A percentile compares a stretch with the other conserved stretches of the same genome.
These are phyloP conservation scores for Verticillium dahliae DNA, from an alignment of 2,329 filamentous ascomycete genomes.

Conservation along the genomic window DNA sequence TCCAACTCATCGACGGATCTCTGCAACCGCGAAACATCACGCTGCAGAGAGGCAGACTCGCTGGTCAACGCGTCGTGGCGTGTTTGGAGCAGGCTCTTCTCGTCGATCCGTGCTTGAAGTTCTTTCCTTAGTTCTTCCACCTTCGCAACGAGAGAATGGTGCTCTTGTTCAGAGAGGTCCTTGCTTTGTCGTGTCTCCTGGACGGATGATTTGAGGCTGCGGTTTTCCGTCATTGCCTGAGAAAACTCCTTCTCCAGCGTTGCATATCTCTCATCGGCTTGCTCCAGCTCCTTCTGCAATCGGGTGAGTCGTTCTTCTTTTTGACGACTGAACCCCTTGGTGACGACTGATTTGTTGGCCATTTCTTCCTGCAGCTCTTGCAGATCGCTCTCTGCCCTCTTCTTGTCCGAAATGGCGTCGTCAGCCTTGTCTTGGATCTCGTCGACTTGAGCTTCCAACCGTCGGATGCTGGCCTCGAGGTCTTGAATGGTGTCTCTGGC, in stretches of 20 bases:
- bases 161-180: constrained; percentile 20
- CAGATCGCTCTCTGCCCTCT: constrained; percentile 51
- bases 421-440: constrained; percentile 49
- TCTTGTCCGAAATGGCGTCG: constrained; percentile 46
- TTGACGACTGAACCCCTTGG: constrained; percentile 68
- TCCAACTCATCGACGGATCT: constrained; percentile 40
- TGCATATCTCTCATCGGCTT: constrained; percentile 39
- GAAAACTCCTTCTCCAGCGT: constrained; percentile 45
- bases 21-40: constrained; percentile 49
- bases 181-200: constrained; percentile 30
- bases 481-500: constrained; percentile 53
- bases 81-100: constrained; percentile 63
- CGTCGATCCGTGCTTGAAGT: constrained; percentile 50
- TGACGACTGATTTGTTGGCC: constrained; percentile 71
- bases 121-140: constrained; percentile 54
- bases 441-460: constrained; percentile 46
- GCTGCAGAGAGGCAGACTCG: constrained; percentile 62
- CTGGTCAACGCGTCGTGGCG: constrained; percentile 61
- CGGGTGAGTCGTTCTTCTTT: constrained; percentile 64
- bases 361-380: constrained; percentile 69
- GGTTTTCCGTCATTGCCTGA: constrained; percentile 38
- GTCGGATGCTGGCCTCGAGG: constrained; percentile 46
- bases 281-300: constrained; percentile 60
- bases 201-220: constrained; percentile 35
- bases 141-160: constrained; percentile 36